Percentiles rank a stretch among this genome's conserved stretches.
Evolutionary conservation across 1,284 basidiomycete genomes (phyloP).

Genomic region (Trametes pubescens): DNA sequence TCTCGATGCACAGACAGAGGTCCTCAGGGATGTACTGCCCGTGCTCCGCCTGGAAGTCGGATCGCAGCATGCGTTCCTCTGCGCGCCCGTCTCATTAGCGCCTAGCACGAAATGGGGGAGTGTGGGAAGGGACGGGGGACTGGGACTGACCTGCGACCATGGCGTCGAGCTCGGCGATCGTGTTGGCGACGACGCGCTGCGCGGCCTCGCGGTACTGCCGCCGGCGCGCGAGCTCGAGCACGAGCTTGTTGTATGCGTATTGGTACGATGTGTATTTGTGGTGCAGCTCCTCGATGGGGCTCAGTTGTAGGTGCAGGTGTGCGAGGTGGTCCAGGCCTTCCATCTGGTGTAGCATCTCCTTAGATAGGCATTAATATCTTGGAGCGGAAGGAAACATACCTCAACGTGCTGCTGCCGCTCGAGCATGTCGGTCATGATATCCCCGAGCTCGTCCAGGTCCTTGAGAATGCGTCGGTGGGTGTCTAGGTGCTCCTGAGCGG

Average conservation of each 20-base stretch:
- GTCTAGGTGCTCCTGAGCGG: conserved; percentile 55
- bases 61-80: conserved; percentile 74
- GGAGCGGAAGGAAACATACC: too few species aligned
- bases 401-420: conserved; percentile 70
- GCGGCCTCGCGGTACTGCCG: conserved; percentile 68
- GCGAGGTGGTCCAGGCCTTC: conserved; percentile 62
- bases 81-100: conserved; percentile 11
- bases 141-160: conserved; percentile 67
- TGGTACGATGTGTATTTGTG: conserved; percentile 71
- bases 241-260: conserved; percentile 72
- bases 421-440: conserved; percentile 81
- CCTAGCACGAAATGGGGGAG: neutral
- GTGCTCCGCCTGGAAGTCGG: conserved; percentile 74
- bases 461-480: conserved; percentile 59
- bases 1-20: conserved; percentile 76
- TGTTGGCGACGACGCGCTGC: conserved; percentile 68
- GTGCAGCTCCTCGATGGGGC: conserved; percentile 67
- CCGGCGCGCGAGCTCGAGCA: conserved; percentile 77
- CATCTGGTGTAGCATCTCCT: conserved; percentile 46
- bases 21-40: conserved; percentile 78
- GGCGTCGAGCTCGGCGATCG: conserved; percentile 65
- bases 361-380: too few species aligned
- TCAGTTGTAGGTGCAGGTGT: conserved; percentile 64
- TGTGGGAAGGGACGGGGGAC: neutral
- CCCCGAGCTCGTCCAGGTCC: conserved; percentile 76